These are phyloP conservation scores for Ophiostoma ulmi DNA, from an alignment of 2,329 filamentous ascomycete genomes.

Conservation along the genomic window DNA sequence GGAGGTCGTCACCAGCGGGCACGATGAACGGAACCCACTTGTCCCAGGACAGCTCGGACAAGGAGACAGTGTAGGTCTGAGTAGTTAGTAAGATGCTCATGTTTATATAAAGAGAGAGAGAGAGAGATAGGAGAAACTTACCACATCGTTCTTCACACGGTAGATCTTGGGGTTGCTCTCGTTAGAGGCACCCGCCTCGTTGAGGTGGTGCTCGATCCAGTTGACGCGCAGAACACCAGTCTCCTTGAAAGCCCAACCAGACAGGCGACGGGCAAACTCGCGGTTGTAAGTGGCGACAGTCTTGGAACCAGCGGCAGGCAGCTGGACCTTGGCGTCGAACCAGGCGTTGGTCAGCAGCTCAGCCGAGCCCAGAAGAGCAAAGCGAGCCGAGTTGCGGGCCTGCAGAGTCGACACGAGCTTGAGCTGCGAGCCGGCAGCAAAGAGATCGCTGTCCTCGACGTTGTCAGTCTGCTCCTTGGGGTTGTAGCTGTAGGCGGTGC, in stretches of 20 bases:
- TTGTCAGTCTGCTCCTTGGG: constrained; percentile 73
- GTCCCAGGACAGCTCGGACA: constrained; percentile 78
- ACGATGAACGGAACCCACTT: constrained; percentile 69
- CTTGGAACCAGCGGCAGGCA: constrained; percentile 42
- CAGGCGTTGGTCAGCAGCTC: constrained; percentile 86
- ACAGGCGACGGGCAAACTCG: constrained; percentile 76
- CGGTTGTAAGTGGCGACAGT: constrained; percentile 67
- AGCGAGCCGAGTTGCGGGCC: constrained; percentile 85
- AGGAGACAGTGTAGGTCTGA: constrained; percentile 77
- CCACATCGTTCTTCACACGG: constrained; percentile 92
- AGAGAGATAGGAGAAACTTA: constrained; percentile 47
- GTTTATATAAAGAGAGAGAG: background rate
- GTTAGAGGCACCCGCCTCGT: constrained; percentile 49
- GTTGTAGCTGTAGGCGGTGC: constrained; percentile 89
- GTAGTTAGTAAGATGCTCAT: constrained; percentile 12
- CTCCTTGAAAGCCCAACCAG: constrained; percentile 97
- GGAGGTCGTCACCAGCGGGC: constrained; percentile 65
- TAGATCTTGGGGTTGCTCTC: constrained; percentile 81
- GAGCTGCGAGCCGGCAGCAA: constrained; percentile 78
- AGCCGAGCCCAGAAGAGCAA: constrained; percentile 77
- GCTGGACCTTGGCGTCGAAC: constrained; percentile 76
- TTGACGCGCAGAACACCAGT: constrained; percentile 82
- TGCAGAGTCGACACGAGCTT: constrained; percentile 81
- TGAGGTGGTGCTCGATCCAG: constrained; percentile 70
- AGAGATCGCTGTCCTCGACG: constrained; percentile 64